Conservation (phyloP, 2,329 filamentous ascomycete species). For the Anthostomella pinea region DNA sequence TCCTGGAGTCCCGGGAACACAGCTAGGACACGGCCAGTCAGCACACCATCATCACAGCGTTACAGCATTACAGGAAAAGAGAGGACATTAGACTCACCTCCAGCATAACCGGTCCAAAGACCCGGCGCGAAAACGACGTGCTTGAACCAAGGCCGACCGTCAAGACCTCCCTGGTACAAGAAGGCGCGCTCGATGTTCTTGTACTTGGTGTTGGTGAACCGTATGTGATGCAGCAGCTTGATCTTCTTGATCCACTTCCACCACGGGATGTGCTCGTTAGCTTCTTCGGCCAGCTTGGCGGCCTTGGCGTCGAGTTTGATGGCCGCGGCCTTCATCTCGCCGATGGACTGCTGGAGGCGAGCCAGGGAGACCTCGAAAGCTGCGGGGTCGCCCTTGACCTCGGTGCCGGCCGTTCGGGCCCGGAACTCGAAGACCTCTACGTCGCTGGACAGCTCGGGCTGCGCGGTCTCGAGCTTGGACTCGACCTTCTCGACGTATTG, state of each 20-base stretch:
- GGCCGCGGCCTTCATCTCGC: constrained; percentile 36
- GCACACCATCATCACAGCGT: not conserved
- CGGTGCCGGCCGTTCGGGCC: constrained; percentile 18
- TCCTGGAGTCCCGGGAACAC: constrained; percentile 63
- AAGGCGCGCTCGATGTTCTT: constrained; percentile 82
- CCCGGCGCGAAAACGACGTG: constrained; percentile 92
- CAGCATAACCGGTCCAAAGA: constrained; percentile 86
- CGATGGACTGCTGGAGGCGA: constrained; percentile 35
- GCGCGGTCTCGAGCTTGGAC: constrained; percentile 39
- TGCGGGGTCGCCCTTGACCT: constrained; percentile 34
- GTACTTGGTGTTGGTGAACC: constrained; percentile 73
- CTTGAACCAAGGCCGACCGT: constrained; percentile 85
- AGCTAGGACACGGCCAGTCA: constrained; percentile 33
- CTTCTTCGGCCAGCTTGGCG: constrained; percentile 34
- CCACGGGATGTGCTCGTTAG: constrained; percentile 63
- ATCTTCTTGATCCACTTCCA: constrained; percentile 72
- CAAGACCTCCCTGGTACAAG: constrained; percentile 71
- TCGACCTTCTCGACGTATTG: constrained; percentile 52
- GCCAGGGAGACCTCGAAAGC: constrained; percentile 40
- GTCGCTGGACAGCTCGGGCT: constrained; percentile 24
- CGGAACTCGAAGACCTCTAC: constrained; percentile 30
- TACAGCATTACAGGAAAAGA: not conserved
- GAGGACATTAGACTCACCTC: constrained; percentile 51
- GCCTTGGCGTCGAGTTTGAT: constrained; percentile 45
- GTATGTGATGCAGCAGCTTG: constrained; percentile 60